These are phyloP conservation scores for Alternaria ethzedia DNA, from an alignment of 2,329 filamentous ascomycete species.

Conservation along the genomic window DNA sequence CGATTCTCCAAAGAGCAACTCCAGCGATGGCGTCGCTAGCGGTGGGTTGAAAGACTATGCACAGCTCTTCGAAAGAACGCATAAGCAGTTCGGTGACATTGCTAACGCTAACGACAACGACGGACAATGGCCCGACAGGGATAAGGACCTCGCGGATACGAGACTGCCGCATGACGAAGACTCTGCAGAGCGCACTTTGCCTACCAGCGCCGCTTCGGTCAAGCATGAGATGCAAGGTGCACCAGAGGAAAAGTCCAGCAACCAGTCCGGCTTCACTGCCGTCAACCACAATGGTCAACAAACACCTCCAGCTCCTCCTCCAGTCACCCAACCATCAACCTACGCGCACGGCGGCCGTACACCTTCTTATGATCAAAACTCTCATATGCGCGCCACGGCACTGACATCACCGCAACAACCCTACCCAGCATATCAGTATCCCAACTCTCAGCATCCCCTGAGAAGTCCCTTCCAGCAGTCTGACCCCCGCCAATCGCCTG, in stretches of 20 bases:
- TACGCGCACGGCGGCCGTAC: background rate
- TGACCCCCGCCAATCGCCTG: background rate
- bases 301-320: background rate
- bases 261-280: conserved; percentile 12
- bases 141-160: conserved; percentile 17
- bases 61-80: conserved; percentile 21
- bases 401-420: background rate
- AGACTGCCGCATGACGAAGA: conserved; percentile 24
- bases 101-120: conserved; percentile 4
- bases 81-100: conserved; percentile 30
- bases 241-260: background rate
- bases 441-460: background rate
- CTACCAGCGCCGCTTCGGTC: background rate
- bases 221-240: conserved; percentile 9
- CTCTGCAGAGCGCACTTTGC: conserved; percentile 8
- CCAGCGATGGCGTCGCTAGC: conserved; percentile 21
- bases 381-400: background rate
- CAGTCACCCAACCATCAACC: background rate
- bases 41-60: conserved; percentile 28
- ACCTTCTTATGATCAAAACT: background rate
- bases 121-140: conserved; percentile 10
- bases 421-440: background rate
- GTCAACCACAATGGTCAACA: conserved; percentile 10
- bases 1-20: conserved; percentile 25
- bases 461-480: background rate